phyloP scores from a whole-genome alignment of 352 stramenopile genomes.

The Pythium diclinum region DNA sequence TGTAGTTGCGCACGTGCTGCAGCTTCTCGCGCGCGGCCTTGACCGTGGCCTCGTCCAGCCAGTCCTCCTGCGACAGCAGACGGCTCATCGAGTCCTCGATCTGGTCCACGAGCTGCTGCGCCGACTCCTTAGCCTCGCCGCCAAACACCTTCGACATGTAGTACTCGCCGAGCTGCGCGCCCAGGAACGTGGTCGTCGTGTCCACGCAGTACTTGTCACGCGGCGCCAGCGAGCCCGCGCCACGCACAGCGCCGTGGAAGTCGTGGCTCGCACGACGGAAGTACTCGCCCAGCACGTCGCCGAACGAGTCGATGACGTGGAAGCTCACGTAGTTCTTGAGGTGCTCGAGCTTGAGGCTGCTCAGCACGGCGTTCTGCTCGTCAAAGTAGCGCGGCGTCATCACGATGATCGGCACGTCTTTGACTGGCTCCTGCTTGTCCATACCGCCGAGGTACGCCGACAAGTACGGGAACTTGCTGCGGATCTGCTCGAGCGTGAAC shows the following conservation, averaged over 20 bases:
- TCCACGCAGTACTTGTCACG: conserved; percentile 59
- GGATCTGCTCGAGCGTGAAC: conserved; percentile 68
- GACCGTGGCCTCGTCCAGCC: conserved; percentile 86
- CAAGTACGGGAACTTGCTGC: conserved; percentile 42
- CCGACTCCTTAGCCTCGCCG: conserved; percentile 62
- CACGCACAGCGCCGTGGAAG: conserved; percentile 45
- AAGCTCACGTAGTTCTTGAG: conserved; percentile 68
- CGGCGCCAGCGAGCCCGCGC: conserved; percentile 28
- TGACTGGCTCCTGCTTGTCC: conserved; percentile 37
- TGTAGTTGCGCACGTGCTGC: conserved; percentile 76
- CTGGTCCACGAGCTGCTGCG: conserved; percentile 77
- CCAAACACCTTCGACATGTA: conserved; percentile 90
- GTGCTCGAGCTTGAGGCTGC: conserved; percentile 32
- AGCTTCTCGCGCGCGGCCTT: conserved; percentile 87
- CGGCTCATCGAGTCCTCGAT: conserved; percentile 82
- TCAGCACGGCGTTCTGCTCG: conserved; percentile 42
- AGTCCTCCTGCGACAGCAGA: conserved; percentile 81
- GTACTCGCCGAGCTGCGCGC: conserved; percentile 85
- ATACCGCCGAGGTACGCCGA: conserved; percentile 53
- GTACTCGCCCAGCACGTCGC: conserved; percentile 42
- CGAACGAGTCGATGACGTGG: conserved; percentile 51
- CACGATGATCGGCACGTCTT: conserved; percentile 39
- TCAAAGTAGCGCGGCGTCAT: conserved; percentile 52
- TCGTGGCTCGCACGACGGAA: conserved; percentile 49
- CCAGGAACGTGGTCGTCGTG: conserved; percentile 76